These are phyloP conservation scores for Sugiyamaella castrensis DNA, from an alignment of 1,139 yeast genomes.

Conservation along the genomic window DNA sequence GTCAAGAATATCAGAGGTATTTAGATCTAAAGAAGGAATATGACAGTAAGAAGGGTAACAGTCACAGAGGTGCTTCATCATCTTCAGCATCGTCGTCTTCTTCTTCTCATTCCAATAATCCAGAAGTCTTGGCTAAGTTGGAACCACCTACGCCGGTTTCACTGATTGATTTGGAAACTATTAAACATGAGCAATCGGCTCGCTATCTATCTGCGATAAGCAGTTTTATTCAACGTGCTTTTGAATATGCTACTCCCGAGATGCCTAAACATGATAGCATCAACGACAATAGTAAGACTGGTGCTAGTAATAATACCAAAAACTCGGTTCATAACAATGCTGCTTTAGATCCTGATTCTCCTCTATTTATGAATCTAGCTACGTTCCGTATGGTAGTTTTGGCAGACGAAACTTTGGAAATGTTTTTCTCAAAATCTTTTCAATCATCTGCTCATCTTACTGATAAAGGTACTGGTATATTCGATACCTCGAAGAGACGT, in stretches of 20 bases:
- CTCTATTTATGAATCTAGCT: slow-evolving; percentile 73
- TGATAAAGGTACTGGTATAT: slow-evolving; percentile 41
- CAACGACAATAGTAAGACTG: slow-evolving; percentile 34
- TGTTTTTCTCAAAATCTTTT: slow-evolving; percentile 68
- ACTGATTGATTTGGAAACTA: slow-evolving; percentile 41
- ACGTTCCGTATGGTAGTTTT: slow-evolving; percentile 92
- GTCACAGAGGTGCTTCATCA: slow-evolving; percentile 10
- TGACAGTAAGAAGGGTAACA: slow-evolving; percentile 16
- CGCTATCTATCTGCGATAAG: slow-evolving; percentile 86
- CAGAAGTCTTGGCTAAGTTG: not conserved
- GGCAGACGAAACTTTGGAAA: slow-evolving; percentile 91
- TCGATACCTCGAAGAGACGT: slow-evolving; percentile 20
- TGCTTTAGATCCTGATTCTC: slow-evolving; percentile 77
- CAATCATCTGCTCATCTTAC: slow-evolving; percentile 66
- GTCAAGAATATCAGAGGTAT: slow-evolving; percentile 17
- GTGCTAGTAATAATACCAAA: not conserved
- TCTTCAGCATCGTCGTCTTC: not conserved
- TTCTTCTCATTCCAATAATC: not conserved
- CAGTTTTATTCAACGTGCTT: slow-evolving; percentile 79
- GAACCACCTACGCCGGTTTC: slow-evolving; percentile 23
- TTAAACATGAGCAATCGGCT: slow-evolving; percentile 70
- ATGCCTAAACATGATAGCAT: slow-evolving; percentile 24
- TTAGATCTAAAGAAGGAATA: slow-evolving; percentile 16
- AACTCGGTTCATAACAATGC: slow-evolving; percentile 44
- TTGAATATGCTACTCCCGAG: slow-evolving; percentile 69